These are phyloP conservation scores for Leccinum variicolor DNA, from an alignment of 768 basidiomycete genomes.

Conservation along the genomic window DNA sequence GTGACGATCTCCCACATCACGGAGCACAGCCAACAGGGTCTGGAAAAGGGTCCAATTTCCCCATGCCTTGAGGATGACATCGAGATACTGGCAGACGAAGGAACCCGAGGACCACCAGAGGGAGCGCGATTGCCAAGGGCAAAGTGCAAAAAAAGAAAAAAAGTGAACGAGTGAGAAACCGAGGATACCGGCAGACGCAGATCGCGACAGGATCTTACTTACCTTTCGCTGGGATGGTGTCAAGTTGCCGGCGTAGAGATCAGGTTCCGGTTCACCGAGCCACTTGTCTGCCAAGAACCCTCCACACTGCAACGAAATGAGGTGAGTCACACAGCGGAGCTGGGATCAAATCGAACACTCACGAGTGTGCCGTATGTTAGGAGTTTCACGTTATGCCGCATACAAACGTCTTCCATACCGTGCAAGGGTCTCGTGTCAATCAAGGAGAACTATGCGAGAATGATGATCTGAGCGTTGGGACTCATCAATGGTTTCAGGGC, in stretches of 20 bases:
- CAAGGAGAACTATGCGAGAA: constrained; percentile 60
- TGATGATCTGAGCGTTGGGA: constrained; percentile 16
- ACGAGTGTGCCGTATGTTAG: constrained; percentile 83
- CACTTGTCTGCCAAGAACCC: constrained; percentile 79
- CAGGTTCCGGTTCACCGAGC: constrained; percentile 65
- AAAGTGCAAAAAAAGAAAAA: not conserved
- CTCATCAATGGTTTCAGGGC: not conserved
- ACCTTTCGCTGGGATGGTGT: constrained; percentile 86
- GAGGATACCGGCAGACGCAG: not conserved
- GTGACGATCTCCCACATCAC: constrained; percentile 64
- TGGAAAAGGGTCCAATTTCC: constrained; percentile 79
- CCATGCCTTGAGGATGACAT: constrained; percentile 79
- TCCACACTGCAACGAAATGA: constrained; percentile 55
- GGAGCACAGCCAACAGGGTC: constrained; percentile 53
- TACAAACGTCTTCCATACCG: constrained; percentile 74
- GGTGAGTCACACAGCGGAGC: constrained; percentile 2
- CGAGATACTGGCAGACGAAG: constrained; percentile 60
- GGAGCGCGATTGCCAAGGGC: not conserved
- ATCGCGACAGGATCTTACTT: constrained; percentile 9
- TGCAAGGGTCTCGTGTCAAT: constrained; percentile 77
- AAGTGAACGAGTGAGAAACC: not conserved
- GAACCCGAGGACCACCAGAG: not conserved
- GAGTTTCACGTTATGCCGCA: constrained; percentile 67
- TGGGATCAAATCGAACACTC: constrained; percentile 22
- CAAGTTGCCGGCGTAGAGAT: constrained; percentile 61